Evolutionary conservation across 2,329 filamentous ascomycete species (phyloP).

Genomic region (Aspergillus pseudoterreus): DNA sequence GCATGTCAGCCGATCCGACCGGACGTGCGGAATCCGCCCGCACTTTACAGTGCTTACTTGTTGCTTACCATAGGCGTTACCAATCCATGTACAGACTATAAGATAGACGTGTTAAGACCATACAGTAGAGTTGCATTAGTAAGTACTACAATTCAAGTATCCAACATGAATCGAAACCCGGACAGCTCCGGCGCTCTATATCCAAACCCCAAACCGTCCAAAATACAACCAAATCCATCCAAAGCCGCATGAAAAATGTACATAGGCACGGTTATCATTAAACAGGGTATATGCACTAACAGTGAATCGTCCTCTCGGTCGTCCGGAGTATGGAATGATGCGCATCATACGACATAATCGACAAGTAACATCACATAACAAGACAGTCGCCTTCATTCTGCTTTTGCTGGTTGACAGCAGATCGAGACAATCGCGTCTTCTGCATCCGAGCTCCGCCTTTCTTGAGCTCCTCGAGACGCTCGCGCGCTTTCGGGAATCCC

Average conservation of each 20-base stretch:
- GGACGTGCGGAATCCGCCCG: slow-evolving; percentile 21
- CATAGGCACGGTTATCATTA: not conserved
- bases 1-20: slow-evolving; percentile 10
- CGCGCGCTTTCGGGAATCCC: slow-evolving; percentile 88
- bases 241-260: not conserved
- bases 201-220: too few relatives aligned
- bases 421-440: slow-evolving; percentile 75
- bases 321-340: slow-evolving; percentile 2
- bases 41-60: not conserved
- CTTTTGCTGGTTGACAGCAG: slow-evolving; percentile 75
- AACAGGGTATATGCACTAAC: not conserved
- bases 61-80: not conserved
- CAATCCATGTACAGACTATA: too few relatives aligned
- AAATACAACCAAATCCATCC: too few relatives aligned
- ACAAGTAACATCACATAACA: slow-evolving; percentile 30
- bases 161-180: too few relatives aligned
- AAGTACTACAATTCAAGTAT: too few relatives aligned
- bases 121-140: too few relatives aligned
- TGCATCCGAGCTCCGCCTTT: slow-evolving; percentile 68
- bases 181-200: too few relatives aligned
- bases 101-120: too few relatives aligned
- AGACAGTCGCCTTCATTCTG: slow-evolving; percentile 85
- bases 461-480: slow-evolving; percentile 89
- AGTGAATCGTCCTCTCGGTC: not conserved
- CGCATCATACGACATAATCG: slow-evolving; percentile 25